Evolutionary conservation across 2,329 filamentous ascomycete genomes (phyloP).

Genomic region (Beauveria scarabaeidicola): DNA sequence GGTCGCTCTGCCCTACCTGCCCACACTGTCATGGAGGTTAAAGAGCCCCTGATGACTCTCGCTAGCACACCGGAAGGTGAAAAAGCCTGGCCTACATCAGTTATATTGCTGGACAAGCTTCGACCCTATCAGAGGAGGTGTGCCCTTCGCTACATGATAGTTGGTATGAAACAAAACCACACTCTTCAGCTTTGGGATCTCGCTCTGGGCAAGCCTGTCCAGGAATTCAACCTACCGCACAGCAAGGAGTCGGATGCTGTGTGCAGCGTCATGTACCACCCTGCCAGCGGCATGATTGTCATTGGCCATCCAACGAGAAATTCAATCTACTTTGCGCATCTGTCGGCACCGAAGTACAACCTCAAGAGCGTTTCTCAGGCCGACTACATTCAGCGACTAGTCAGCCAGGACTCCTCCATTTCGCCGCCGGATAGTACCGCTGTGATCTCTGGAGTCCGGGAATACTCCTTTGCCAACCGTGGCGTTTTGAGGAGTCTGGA

Average conservation of each 20-base stretch:
- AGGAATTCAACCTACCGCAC: constrained; percentile 94
- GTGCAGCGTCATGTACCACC: constrained; percentile 92
- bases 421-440: constrained; percentile 89
- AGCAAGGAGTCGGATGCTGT: constrained; percentile 96
- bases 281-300: constrained; percentile 83
- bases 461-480: constrained; percentile 84
- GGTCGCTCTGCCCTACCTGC: constrained; percentile 44
- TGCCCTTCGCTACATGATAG: constrained; percentile 88
- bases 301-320: constrained; percentile 95
- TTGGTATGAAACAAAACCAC: constrained; percentile 98
- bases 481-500: constrained; percentile 84
- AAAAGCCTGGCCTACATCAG: constrained; percentile 94
- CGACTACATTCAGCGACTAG: constrained; percentile 72
- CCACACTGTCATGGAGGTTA: constrained; percentile 62
- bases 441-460: constrained; percentile 92
- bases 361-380: constrained; percentile 78
- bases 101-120: constrained; percentile 92
- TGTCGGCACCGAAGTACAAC: constrained; percentile 90
- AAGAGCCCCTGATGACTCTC: constrained; percentile 77
- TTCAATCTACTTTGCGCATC: constrained; percentile 92
- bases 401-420: constrained; percentile 60
- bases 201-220: constrained; percentile 86
- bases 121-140: constrained; percentile 85
- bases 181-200: constrained; percentile 98
- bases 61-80: constrained; percentile 79